Percentiles rank a stretch among this genome's conserved stretches.
Conservation (phyloP, 2,329 filamentous ascomycete genomes). For the Trichothecium roseum region DNA sequence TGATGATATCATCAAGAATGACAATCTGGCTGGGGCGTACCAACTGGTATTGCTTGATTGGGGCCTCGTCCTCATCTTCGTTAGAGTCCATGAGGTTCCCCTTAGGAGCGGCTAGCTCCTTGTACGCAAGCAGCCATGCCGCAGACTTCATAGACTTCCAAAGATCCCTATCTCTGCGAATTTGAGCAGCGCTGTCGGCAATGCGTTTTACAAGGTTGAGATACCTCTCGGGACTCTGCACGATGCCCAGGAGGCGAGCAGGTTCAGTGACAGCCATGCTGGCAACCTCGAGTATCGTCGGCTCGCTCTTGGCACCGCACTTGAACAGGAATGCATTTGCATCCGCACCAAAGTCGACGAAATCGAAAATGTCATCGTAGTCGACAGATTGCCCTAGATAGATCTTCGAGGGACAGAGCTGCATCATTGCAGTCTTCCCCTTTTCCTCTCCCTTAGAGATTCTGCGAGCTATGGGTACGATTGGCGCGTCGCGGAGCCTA, state of each 20-base stretch:
- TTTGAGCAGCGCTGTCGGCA: slow-evolving; percentile 55
- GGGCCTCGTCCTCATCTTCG: slow-evolving; percentile 53
- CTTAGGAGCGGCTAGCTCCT: slow-evolving; percentile 47
- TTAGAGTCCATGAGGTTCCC: slow-evolving; percentile 35
- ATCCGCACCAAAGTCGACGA: slow-evolving; percentile 83
- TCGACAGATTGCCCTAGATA: slow-evolving; percentile 64
- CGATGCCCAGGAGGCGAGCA: slow-evolving; percentile 65
- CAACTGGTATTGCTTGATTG: slow-evolving; percentile 70
- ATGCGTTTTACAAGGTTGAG: slow-evolving; percentile 71
- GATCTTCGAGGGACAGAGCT: slow-evolving; percentile 58
- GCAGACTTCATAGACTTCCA: slow-evolving; percentile 66
- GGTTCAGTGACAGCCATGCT: slow-evolving; percentile 76
- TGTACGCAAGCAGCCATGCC: slow-evolving; percentile 73
- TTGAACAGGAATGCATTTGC: slow-evolving; percentile 83
- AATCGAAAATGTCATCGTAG: slow-evolving; percentile 91
- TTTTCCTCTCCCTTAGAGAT: slow-evolving; percentile 28
- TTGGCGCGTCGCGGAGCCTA: slow-evolving; percentile 51
- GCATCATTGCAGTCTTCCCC: slow-evolving; percentile 15
- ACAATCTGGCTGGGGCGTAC: slow-evolving; percentile 63
- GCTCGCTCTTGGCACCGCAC: slow-evolving; percentile 84
- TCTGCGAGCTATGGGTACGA: slow-evolving; percentile 55
- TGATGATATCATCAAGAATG: slow-evolving; percentile 79
- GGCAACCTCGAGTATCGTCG: slow-evolving; percentile 77
- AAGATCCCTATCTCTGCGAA: slow-evolving; percentile 72
- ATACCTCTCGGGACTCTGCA: slow-evolving; percentile 80